These are phyloP conservation scores for Zychaea mexicana DNA, from an alignment of 371 early-diverging fungal genomes.

Conservation along the genomic window DNA sequence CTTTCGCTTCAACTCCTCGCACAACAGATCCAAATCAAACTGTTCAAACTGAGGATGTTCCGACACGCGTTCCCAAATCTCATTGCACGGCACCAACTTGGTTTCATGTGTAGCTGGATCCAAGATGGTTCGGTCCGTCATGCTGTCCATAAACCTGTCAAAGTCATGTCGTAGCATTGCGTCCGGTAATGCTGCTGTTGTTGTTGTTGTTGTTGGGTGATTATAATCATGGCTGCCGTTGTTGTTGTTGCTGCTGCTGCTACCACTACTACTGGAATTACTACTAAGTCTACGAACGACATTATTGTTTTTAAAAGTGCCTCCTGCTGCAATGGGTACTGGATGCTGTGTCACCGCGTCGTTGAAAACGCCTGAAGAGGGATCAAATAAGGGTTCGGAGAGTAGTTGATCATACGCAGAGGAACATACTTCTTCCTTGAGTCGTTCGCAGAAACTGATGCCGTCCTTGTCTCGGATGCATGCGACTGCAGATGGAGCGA, in stretches of 20 bases:
- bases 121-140: conserved; percentile 14
- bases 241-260: too few species aligned
- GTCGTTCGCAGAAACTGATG: conserved; percentile 43
- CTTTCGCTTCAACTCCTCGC: conserved; percentile 61
- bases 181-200: too few species aligned
- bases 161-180: conserved; percentile 12
- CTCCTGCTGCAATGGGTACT: conserved; percentile 46
- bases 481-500: conserved; percentile 32
- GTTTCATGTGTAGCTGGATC: conserved; percentile 6
- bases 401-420: conserved; percentile 42
- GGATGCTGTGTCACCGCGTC: conserved; percentile 34
- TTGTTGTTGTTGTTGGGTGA: too few species aligned
- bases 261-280: too few species aligned
- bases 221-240: too few species aligned
- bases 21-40: conserved; percentile 57
- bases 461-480: conserved; percentile 53
- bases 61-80: conserved; percentile 51
- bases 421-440: conserved; percentile 54
- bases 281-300: too few species aligned
- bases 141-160: conserved; percentile 6
- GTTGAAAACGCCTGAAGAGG: conserved; percentile 34
- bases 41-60: conserved; percentile 59
- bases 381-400: conserved; percentile 50
- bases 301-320: too few species aligned
- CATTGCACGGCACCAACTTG: conserved; percentile 15